phyloP scores from a whole-genome alignment of 805 yeast species.

The Scheffersomyces lignosus region DNA sequence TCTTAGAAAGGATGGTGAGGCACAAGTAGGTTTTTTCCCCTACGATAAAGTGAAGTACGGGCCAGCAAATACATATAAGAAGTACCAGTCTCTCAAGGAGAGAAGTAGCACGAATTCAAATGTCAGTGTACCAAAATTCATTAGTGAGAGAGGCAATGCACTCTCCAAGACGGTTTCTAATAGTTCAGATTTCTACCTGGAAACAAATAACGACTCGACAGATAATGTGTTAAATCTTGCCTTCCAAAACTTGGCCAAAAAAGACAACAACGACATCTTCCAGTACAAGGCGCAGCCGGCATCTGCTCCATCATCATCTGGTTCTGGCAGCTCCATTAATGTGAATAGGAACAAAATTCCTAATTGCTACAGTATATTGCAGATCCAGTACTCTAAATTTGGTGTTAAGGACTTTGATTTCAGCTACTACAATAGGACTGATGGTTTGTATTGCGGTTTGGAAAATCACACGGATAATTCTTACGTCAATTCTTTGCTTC shows the following conservation, averaged over 20 bases:
- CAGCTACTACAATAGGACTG: slow-evolving; percentile 73
- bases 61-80: slow-evolving; percentile 47
- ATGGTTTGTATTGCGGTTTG: slow-evolving; percentile 64
- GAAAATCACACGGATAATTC: slow-evolving; percentile 84
- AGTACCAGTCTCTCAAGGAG: slow-evolving; percentile 39
- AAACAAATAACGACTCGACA: neutral
- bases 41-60: slow-evolving; percentile 63
- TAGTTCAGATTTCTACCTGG: slow-evolving; percentile 2
- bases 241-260: neutral
- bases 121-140: slow-evolving; percentile 48
- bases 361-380: slow-evolving; percentile 70
- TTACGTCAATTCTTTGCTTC: slow-evolving; percentile 70
- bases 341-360: slow-evolving; percentile 46
- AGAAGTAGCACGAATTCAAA: slow-evolving; percentile 11
- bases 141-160: slow-evolving; percentile 48
- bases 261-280: slow-evolving; percentile 11
- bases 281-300: slow-evolving; percentile 15
- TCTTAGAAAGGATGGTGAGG: slow-evolving; percentile 31
- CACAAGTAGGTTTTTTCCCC: slow-evolving; percentile 13
- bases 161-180: slow-evolving; percentile 9
- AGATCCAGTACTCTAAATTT: slow-evolving; percentile 80
- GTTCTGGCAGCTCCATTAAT: slow-evolving; percentile 1
- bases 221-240: neutral
- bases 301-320: neutral
- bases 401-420: slow-evolving; percentile 96